Evolutionary conservation across 768 basidiomycete species (phyloP).

Genomic region (Tylopilus balloui): DNA sequence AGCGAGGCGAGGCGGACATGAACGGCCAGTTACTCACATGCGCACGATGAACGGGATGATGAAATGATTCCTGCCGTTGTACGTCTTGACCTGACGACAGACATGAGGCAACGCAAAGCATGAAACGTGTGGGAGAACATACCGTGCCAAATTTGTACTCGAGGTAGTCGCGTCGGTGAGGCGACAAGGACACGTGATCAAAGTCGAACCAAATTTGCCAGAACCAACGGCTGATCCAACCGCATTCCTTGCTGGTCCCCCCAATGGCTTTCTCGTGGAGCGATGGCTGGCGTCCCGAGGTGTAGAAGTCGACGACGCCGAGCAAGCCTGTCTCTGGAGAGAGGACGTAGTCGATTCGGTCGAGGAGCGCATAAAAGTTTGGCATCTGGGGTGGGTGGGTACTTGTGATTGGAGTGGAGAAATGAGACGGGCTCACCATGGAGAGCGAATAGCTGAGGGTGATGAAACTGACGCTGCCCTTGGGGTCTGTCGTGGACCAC

Average conservation of each 20-base stretch:
- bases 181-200: constrained; percentile 50
- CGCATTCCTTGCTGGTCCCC: constrained; percentile 52
- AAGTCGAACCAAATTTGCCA: constrained; percentile 73
- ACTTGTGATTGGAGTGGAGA: neutral
- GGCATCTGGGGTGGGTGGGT: constrained; percentile 41
- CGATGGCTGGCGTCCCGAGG: constrained; percentile 50
- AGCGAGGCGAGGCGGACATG: neutral
- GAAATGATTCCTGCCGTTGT: constrained; percentile 70
- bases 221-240: constrained; percentile 70
- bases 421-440: constrained; percentile 36
- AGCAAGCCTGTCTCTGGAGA: constrained; percentile 56
- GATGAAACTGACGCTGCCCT: constrained; percentile 51
- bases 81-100: constrained; percentile 47
- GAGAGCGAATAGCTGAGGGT: constrained; percentile 57
- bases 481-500: constrained; percentile 45
- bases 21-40: constrained; percentile 39
- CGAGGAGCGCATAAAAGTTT: constrained; percentile 60
- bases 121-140: constrained; percentile 15
- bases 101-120: neutral
- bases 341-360: constrained; percentile 62
- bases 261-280: constrained; percentile 61
- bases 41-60: constrained; percentile 62
- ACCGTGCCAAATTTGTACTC: constrained; percentile 78
- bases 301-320: constrained; percentile 73
- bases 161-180: constrained; percentile 63